A percentile compares a stretch with the other conserved stretches of the same genome.
phyloP scores from a whole-genome alignment of 129 eudicot species.

The Escallonia rubra region DNA sequence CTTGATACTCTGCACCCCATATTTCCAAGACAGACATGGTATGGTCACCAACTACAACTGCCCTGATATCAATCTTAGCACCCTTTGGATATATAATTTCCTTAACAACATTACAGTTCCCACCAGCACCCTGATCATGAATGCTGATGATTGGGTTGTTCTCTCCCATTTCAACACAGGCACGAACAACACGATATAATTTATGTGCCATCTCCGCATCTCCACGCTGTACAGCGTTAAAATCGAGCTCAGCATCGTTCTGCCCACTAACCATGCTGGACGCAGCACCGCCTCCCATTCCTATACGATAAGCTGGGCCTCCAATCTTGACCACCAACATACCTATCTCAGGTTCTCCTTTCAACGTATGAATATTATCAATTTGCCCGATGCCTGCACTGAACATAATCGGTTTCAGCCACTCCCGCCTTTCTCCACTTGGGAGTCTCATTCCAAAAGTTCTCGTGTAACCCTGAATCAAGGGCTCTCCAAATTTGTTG shows the following conservation, averaged over 20 bases:
- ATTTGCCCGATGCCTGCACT: conserved; percentile 95
- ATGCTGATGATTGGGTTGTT: conserved; percentile 81
- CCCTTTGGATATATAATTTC: conserved; percentile 92
- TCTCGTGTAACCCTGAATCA: conserved; percentile 87
- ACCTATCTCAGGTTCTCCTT: conserved; percentile 95
- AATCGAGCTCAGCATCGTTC: conserved; percentile 91
- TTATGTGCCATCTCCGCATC: conserved; percentile 99
- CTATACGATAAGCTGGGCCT: conserved; percentile 95
- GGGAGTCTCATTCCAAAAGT: conserved; percentile 92
- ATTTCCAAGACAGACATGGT: conserved; percentile 98
- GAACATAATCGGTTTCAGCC: conserved; percentile 96
- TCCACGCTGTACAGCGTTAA: conserved; percentile 94
- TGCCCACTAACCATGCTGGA: conserved; percentile 99
- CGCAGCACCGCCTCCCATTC: conserved; percentile 99
- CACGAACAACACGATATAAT: conserved; percentile 88
- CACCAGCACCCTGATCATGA: conserved; percentile 98
- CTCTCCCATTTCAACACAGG: conserved; percentile 94
- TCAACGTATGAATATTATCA: conserved; percentile 76
- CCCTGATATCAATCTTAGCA: conserved; percentile 77
- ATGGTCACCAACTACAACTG: conserved; percentile 83
- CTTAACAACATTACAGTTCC: conserved; percentile 93
- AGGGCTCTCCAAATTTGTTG: conserved; percentile 65
- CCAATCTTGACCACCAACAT: conserved; percentile 94
- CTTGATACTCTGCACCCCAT: conserved; percentile 99
- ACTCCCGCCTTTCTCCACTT: conserved; percentile 84